Conservation (phyloP, 2,329 filamentous ascomycete genomes). For the Aspergillus flavus region DNA sequence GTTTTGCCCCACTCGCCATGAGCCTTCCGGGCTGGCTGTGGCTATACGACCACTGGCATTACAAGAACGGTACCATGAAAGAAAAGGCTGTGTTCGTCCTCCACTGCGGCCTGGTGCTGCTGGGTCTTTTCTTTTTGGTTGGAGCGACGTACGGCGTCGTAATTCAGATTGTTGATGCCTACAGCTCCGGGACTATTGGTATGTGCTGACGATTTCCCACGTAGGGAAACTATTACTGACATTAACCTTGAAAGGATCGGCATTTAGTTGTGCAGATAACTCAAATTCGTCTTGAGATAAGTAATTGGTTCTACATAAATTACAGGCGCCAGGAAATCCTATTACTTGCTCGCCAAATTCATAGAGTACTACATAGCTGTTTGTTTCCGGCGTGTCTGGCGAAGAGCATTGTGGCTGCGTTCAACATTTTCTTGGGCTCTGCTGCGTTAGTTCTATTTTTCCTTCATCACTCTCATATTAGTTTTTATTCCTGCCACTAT, state of each 20-base stretch:
- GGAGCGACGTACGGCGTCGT: constrained; percentile 34
- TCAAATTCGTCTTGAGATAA: neutral
- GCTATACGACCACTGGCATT: constrained; percentile 52
- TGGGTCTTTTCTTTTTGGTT: constrained; percentile 52
- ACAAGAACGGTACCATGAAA: constrained; percentile 39
- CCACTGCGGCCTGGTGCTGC: constrained; percentile 46
- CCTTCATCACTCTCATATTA: neutral
- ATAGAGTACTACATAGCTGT: neutral
- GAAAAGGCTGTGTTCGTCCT: constrained; percentile 44
- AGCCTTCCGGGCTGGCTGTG: constrained; percentile 54
- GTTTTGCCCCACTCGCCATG: constrained; percentile 56
- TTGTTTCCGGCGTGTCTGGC: neutral
- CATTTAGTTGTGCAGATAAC: neutral
- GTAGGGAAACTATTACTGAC: neutral
- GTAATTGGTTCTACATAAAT: neutral
- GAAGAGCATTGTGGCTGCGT: neutral
- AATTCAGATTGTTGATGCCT: neutral
- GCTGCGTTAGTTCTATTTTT: neutral
- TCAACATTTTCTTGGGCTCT: neutral
- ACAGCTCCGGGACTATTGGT: neutral
- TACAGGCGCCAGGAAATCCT: neutral
- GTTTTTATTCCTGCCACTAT: neutral
- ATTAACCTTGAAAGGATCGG: neutral
- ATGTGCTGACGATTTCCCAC: neutral
- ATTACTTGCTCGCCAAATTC: neutral